Conservation (phyloP, 2,329 filamentous ascomycete genomes). For the Colletotrichum euphorbiae region DNA sequence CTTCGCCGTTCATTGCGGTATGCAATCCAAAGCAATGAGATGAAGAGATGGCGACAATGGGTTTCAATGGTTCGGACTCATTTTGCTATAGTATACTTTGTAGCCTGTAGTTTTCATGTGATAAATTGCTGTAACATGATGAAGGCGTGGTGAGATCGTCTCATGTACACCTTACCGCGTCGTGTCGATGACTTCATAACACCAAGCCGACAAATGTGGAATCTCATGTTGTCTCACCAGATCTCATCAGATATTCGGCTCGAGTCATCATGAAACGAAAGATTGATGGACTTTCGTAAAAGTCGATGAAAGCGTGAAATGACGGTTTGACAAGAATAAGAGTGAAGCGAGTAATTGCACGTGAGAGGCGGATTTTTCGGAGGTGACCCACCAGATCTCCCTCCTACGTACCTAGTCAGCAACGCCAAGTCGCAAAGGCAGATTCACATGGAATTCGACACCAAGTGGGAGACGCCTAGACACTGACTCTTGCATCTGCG, state of each 20-base stretch:
- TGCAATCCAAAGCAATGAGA: conserved; percentile 38
- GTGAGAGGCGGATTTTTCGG: conserved; percentile 9
- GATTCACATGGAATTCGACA: conserved; percentile 32
- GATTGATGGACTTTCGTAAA: no score
- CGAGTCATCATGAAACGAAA: no score
- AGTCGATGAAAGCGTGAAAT: not conserved
- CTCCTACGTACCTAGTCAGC: not conserved
- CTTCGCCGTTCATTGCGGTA: conserved; percentile 43
- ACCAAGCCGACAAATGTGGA: no score
- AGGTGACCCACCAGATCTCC: not conserved
- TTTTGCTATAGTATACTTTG: no score
- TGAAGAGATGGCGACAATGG: not conserved
- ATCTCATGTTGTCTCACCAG: no score
- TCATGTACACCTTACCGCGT: no score
- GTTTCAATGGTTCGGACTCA: not conserved
- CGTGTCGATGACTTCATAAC: no score
- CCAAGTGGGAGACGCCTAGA: conserved; percentile 26
- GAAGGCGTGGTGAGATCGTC: no score
- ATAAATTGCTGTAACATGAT: no score
- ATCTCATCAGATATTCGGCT: no score
- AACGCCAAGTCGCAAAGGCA: conserved; percentile 14
- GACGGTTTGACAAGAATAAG: not conserved
- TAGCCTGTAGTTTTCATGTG: no score
- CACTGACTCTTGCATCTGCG: conserved; percentile 13
- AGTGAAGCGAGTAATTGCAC: not conserved